A percentile compares a stretch with the other conserved stretches of the same genome.
Conservation (phyloP, 2,329 filamentous ascomycete species). For the Beauveria sp. region DNA sequence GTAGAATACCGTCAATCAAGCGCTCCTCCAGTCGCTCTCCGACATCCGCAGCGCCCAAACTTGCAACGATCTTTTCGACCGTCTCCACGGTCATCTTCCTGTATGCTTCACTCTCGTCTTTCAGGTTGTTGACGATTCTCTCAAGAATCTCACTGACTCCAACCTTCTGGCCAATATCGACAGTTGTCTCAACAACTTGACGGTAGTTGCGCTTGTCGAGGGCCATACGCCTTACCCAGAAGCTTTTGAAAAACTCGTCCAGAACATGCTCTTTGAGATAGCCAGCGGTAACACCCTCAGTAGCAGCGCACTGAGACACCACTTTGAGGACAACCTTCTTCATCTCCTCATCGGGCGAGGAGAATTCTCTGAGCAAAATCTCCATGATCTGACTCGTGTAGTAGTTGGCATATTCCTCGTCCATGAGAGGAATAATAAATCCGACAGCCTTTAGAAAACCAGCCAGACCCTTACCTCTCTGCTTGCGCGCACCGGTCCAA, state of each 20-base stretch:
- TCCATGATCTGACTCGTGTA: conserved; percentile 99
- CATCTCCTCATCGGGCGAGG: conserved; percentile 98
- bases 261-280: conserved; percentile 95
- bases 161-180: conserved; percentile 96
- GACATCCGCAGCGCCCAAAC: conserved; percentile 88
- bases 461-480: conserved; percentile 90
- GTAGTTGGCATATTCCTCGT: conserved; percentile 98
- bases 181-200: conserved; percentile 95
- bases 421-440: conserved; percentile 98
- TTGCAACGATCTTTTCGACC: conserved; percentile 90
- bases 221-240: conserved; percentile 96
- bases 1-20: conserved; percentile 88
- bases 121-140: conserved; percentile 87
- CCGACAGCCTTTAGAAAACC: conserved; percentile 96
- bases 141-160: conserved; percentile 92
- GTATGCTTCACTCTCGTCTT: conserved; percentile 96
- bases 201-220: conserved; percentile 96
- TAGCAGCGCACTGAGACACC: conserved; percentile 89
- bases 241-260: conserved; percentile 96
- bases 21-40: conserved; percentile 87
- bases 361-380: conserved; percentile 90
- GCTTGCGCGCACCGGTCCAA: conserved; percentile 93
- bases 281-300: conserved; percentile 86
- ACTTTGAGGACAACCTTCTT: conserved; percentile 99
- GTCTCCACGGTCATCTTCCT: conserved; percentile 99